These are phyloP conservation scores for Micractinium sp. DNA, from an alignment of 139 green algal genomes.

Conservation along the genomic window DNA sequence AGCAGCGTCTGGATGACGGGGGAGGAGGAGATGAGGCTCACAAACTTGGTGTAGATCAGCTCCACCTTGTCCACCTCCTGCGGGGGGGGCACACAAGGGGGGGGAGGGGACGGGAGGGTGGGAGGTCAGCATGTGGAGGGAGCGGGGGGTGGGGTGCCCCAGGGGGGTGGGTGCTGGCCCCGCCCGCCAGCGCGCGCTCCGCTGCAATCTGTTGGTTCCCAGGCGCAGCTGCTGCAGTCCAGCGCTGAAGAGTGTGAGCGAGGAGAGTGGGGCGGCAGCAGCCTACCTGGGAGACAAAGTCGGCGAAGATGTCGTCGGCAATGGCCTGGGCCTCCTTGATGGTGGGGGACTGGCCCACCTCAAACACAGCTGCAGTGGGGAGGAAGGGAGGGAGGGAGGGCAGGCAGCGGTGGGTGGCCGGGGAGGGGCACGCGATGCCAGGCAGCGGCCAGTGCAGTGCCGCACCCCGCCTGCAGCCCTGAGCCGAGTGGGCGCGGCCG, in stretches of 20 bases:
- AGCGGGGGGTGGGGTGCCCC: too few relatives aligned
- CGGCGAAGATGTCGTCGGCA: constrained; percentile 96
- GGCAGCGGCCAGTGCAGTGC: neutral
- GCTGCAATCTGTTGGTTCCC: too few relatives aligned
- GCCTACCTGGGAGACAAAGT: constrained; percentile 83
- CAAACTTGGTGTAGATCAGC: constrained; percentile 99
- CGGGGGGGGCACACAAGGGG: too few relatives aligned
- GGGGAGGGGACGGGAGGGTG: neutral
- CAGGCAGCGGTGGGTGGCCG: too few relatives aligned
- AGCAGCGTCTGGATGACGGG: constrained; percentile 96
- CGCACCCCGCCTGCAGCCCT: neutral
- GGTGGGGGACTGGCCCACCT: constrained; percentile 85
- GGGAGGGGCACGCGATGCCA: neutral
- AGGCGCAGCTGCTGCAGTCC: neutral
- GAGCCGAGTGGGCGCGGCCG: neutral
- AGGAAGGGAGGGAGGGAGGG: neutral
- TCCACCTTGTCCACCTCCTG: constrained; percentile 97
- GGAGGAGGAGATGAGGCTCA: constrained; percentile 92
- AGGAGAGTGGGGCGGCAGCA: too few relatives aligned
- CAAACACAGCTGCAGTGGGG: constrained; percentile 72
- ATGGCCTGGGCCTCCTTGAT: constrained; percentile 98
- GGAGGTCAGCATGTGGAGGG: too few relatives aligned
- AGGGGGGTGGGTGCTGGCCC: too few relatives aligned
- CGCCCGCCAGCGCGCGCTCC: too few relatives aligned
- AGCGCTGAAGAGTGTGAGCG: too few relatives aligned